Conservation (phyloP, 768 basidiomycete species). For the Mycena olivaceomarginata region DNA sequence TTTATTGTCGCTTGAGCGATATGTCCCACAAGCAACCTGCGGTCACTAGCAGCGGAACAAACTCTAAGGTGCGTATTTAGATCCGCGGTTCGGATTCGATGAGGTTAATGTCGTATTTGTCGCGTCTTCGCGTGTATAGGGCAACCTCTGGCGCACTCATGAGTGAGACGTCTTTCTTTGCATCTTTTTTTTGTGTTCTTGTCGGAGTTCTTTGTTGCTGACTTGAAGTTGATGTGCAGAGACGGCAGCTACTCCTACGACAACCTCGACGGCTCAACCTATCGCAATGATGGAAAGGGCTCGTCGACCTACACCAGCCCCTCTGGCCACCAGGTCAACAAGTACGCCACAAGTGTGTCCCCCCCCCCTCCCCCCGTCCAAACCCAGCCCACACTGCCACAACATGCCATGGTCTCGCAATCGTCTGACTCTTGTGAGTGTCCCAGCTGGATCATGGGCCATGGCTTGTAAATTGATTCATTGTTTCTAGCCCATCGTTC, state of each 20-base stretch:
- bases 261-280: not conserved
- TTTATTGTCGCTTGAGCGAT: slow-evolving; percentile 1
- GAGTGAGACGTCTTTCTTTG: slow-evolving; percentile 4
- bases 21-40: not conserved
- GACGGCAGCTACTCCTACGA: slow-evolving; percentile 3
- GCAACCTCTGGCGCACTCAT: not conserved
- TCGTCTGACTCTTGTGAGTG: slow-evolving; percentile 1
- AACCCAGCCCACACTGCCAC: no score
- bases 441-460: slow-evolving; percentile 4
- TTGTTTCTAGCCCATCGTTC: slow-evolving; percentile 1
- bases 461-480: slow-evolving; percentile 6
- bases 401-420: not conserved
- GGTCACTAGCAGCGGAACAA: not conserved
- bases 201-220: slow-evolving; percentile 3
- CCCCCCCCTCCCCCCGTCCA: no score
- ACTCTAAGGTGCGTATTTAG: slow-evolving; percentile 4
- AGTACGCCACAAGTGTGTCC: not conserved
- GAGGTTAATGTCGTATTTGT: slow-evolving; percentile 3
- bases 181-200: not conserved
- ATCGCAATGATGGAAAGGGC: not conserved
- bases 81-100: slow-evolving; percentile 9
- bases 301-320: not conserved
- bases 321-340: not conserved
- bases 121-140: not conserved
- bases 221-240: slow-evolving; percentile 9